A percentile compares a stretch with the other conserved stretches of the same genome.
Evolutionary conservation across 1,284 basidiomycete genomes (phyloP).

Genomic region (Pseudozyma tsukubaensis): DNA sequence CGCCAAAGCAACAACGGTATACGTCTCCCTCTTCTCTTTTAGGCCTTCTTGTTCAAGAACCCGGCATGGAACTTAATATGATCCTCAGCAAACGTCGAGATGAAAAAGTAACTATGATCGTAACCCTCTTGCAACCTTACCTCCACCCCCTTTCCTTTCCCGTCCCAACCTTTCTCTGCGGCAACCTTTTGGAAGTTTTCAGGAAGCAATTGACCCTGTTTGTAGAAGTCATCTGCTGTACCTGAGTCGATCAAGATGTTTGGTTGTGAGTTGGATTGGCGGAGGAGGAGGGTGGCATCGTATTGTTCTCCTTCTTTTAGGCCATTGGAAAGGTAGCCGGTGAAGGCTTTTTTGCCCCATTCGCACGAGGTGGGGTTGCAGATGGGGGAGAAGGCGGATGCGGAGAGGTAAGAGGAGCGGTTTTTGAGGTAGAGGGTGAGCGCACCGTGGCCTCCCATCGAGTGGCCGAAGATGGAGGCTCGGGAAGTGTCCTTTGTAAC

Average conservation of each 20-base stretch:
- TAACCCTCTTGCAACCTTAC: constrained; percentile 88
- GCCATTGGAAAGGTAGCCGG: constrained; percentile 81
- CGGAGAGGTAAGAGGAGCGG: constrained; percentile 79
- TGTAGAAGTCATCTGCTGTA: constrained; percentile 85
- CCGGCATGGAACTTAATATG: constrained; percentile 66
- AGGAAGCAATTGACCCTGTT: constrained; percentile 85
- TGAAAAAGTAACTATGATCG: constrained; percentile 78
- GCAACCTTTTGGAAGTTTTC: constrained; percentile 86
- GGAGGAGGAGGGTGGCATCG: constrained; percentile 87
- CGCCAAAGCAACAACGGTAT: not conserved
- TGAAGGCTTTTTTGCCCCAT: constrained; percentile 94
- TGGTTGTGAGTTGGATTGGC: constrained; percentile 73
- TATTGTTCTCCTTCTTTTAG: constrained; percentile 81
- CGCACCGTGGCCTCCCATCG: constrained; percentile 96
- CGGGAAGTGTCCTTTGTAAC: constrained; percentile 29
- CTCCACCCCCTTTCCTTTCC: constrained; percentile 77
- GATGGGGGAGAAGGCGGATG: constrained; percentile 93
- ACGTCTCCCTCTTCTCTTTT: not conserved
- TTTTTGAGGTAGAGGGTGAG: constrained; percentile 86
- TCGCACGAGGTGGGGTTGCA: constrained; percentile 86
- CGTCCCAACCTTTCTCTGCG: constrained; percentile 78
- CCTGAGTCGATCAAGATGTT: constrained; percentile 71
- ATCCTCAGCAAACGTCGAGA: constrained; percentile 76
- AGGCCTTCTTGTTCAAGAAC: constrained; percentile 46
- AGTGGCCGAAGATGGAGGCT: constrained; percentile 69